phyloP scores from a whole-genome alignment of 345 rosid genomes.

The Hibiscus tridactylites region DNA sequence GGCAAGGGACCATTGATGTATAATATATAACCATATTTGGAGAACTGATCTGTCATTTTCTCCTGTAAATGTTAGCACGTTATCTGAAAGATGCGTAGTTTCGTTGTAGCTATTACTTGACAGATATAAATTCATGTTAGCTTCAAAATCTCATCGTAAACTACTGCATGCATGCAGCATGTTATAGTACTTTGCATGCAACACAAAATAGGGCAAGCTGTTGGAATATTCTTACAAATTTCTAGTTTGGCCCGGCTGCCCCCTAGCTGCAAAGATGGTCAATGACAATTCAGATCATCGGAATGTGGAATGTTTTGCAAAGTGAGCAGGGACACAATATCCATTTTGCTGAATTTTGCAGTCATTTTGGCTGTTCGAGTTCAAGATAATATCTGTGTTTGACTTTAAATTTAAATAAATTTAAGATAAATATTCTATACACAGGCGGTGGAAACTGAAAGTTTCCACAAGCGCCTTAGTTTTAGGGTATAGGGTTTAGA shows the following conservation, averaged over 20 bases:
- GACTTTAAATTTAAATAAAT: too few relatives aligned
- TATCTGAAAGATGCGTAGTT: slow-evolving; percentile 3
- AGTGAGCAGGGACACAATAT: too few relatives aligned
- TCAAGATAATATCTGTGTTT: too few relatives aligned
- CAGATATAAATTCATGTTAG: neutral
- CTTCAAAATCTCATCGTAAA: neutral
- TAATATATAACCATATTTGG: neutral
- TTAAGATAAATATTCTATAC: too few relatives aligned
- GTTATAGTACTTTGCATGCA: neutral
- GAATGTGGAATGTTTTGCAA: too few relatives aligned
- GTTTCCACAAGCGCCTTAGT: too few relatives aligned
- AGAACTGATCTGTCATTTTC: slow-evolving; percentile 7
- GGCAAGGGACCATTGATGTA: slow-evolving; percentile 1
- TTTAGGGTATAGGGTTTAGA: too few relatives aligned
- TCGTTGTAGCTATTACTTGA: neutral
- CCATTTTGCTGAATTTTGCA: too few relatives aligned
- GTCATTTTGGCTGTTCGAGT: too few relatives aligned
- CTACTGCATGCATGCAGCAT: neutral
- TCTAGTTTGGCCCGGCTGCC: neutral
- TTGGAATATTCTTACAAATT: neutral
- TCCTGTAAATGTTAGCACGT: slow-evolving; percentile 21
- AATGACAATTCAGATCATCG: neutral
- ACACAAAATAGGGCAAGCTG: neutral
- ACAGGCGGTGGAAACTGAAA: too few relatives aligned
- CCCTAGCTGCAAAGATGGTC: neutral